phyloP scores from a whole-genome alignment of 73 alveolate genomes.

The Blepharisma stoltei region DNA sequence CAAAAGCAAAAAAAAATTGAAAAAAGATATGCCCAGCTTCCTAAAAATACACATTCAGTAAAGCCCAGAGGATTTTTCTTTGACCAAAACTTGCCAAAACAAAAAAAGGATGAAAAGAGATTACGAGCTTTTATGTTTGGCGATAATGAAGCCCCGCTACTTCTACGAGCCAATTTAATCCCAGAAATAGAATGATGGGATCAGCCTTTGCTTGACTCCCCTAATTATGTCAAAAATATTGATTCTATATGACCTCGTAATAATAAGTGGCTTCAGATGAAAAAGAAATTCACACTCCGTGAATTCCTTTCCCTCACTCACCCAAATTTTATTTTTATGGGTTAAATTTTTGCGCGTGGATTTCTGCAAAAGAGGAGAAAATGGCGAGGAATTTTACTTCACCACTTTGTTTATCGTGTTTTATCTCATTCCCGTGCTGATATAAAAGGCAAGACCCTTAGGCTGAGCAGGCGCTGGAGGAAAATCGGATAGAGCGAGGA shows the following conservation, averaged over 20 bases:
- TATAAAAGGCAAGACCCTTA: too few species aligned
- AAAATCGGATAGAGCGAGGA: too few species aligned
- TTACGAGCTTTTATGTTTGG: neutral
- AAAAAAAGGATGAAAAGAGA: constrained; percentile 39
- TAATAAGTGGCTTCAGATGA: too few species aligned
- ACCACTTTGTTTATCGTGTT: too few species aligned
- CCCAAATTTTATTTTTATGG: too few species aligned
- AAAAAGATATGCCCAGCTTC: constrained; percentile 29
- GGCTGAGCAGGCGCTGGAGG: too few species aligned
- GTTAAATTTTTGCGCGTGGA: too few species aligned
- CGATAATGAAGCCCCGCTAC: constrained; percentile 7
- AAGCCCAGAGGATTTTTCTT: constrained; percentile 44
- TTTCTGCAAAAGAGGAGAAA: too few species aligned
- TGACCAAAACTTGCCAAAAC: constrained; percentile 53
- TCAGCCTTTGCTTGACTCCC: constrained; percentile 39
- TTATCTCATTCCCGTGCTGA: too few species aligned
- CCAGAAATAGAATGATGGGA: constrained; percentile 95
- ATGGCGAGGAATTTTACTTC: too few species aligned
- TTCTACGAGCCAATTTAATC: constrained; percentile 51
- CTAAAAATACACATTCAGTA: constrained; percentile 26
- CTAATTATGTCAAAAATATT: neutral
- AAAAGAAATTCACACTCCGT: too few species aligned
- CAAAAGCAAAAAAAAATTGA: constrained; percentile 34
- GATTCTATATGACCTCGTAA: constrained; percentile 10
- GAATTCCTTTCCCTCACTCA: too few species aligned